phyloP scores from a whole-genome alignment of 345 rosid species.

The Eucalyptus curtisii region DNA sequence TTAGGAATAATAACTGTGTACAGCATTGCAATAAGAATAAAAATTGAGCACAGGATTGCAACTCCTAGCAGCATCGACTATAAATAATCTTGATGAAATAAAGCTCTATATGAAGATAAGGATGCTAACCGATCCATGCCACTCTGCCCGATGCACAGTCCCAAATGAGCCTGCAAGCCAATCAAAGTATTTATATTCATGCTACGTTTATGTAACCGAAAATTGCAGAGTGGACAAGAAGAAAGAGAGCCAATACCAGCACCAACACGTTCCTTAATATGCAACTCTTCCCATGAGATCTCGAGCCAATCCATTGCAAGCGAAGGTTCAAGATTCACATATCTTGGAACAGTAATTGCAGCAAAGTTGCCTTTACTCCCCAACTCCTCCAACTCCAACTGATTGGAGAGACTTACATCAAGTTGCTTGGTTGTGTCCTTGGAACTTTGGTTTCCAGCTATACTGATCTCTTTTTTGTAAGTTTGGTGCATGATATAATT shows the following conservation, averaged over 20 bases:
- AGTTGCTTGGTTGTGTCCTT: slow-evolving; percentile 15
- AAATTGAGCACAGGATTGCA: neutral
- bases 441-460: slow-evolving; percentile 10
- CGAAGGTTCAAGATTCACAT: slow-evolving; percentile 75
- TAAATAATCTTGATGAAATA: neutral
- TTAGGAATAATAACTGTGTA: neutral
- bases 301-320: slow-evolving; percentile 99
- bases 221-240: neutral
- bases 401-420: slow-evolving; percentile 15
- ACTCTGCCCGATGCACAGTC: slow-evolving; percentile 97
- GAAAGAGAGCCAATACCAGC: slow-evolving; percentile 49
- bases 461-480: slow-evolving; percentile 20
- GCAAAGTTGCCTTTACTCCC: slow-evolving; percentile 25
- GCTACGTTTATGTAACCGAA: neutral
- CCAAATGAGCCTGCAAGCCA: slow-evolving; percentile 76
- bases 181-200: neutral
- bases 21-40: neutral
- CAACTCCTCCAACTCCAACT: slow-evolving; percentile 16
- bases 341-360: slow-evolving; percentile 35
- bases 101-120: neutral
- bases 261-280: slow-evolving; percentile 86
- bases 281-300: slow-evolving; percentile 86
- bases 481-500: slow-evolving; percentile 4
- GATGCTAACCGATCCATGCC: slow-evolving; percentile 92
- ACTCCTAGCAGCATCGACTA: neutral